phyloP scores from a whole-genome alignment of 345 rosid species.

The Pistacia atlantica region DNA sequence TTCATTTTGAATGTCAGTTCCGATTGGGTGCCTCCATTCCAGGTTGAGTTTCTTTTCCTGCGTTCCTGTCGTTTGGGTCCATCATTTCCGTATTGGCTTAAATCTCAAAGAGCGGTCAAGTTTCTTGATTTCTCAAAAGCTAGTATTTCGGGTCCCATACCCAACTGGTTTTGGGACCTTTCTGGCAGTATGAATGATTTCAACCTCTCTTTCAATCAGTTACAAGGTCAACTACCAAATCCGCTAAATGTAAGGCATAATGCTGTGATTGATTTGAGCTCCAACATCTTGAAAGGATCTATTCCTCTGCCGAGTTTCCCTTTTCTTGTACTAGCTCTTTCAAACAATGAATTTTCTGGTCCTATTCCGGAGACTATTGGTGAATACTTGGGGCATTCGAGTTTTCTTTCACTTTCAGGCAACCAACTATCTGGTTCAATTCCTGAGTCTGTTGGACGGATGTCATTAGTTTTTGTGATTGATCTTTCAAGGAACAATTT shows the following conservation, averaged over 20 bases:
- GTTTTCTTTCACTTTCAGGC: conserved; percentile 29
- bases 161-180: conserved; percentile 54
- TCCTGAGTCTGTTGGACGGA: neutral
- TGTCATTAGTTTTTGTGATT: conserved; percentile 17
- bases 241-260: neutral
- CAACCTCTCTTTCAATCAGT: conserved; percentile 35
- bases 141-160: conserved; percentile 42
- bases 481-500: conserved; percentile 39
- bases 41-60: conserved; percentile 26
- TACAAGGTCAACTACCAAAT: conserved; percentile 34
- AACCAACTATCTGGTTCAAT: conserved; percentile 14
- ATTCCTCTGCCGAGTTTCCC: conserved; percentile 13
- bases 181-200: conserved; percentile 27
- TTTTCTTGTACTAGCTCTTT: too few species aligned
- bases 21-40: conserved; percentile 50
- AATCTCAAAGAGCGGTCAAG: conserved; percentile 18
- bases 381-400: conserved; percentile 13
- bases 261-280: conserved; percentile 39
- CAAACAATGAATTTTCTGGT: conserved; percentile 12
- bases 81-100: conserved; percentile 43
- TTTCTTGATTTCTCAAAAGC: conserved; percentile 39
- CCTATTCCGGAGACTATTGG: conserved; percentile 24
- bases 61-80: conserved; percentile 46
- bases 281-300: conserved; percentile 17
- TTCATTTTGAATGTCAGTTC: conserved; percentile 40